A percentile compares a stretch with the other conserved stretches of the same genome.
phyloP scores from a whole-genome alignment of 2,329 filamentous ascomycete species.

The Sporothrix schenckii region DNA sequence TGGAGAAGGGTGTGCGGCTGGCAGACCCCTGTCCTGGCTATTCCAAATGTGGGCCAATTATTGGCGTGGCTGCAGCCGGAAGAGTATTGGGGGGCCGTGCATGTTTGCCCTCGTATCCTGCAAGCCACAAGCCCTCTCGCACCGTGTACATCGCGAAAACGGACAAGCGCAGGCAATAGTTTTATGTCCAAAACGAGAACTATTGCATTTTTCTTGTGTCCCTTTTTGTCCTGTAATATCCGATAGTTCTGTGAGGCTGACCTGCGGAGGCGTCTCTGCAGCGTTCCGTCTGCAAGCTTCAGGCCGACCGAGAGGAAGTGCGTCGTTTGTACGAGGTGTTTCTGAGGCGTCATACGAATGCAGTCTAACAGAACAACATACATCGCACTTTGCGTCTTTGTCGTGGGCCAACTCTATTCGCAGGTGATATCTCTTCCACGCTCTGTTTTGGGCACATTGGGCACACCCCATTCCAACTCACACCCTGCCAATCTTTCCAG shows the following conservation, averaged over 20 bases:
- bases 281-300: background rate
- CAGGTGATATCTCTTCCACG: too few species aligned
- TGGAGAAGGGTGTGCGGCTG: background rate
- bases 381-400: too few species aligned
- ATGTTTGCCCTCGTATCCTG: background rate
- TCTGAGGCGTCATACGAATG: background rate
- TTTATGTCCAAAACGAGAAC: background rate
- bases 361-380: too few species aligned
- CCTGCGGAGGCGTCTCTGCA: too few species aligned
- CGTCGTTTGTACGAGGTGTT: background rate
- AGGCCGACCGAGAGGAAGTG: background rate
- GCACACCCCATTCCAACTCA: too few species aligned
- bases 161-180: slow-evolving; percentile 17
- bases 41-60: background rate
- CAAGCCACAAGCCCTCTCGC: background rate
- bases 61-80: slow-evolving; percentile 4
- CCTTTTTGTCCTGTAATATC: background rate
- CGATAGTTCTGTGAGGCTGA: background rate
- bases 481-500: too few species aligned
- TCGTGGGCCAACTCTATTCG: too few species aligned
- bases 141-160: slow-evolving; percentile 13
- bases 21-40: background rate
- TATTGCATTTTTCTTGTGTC: background rate
- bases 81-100: background rate
- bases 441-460: too few species aligned